Percentiles rank a stretch among this genome's conserved stretches.
phyloP scores from a whole-genome alignment of 768 basidiomycete species.

The Kwoniella heveanensis region DNA sequence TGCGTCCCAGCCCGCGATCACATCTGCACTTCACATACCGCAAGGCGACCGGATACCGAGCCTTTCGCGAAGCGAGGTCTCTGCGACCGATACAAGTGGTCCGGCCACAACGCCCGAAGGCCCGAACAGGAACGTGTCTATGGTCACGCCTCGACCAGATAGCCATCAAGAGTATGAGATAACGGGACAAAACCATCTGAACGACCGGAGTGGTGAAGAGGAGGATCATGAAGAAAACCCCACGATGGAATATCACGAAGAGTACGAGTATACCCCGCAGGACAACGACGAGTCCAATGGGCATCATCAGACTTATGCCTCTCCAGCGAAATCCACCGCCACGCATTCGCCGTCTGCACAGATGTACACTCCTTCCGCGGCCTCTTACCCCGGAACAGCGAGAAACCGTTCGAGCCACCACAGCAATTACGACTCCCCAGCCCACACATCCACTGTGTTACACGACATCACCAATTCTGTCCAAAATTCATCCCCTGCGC shows the following conservation, averaged over 20 bases:
- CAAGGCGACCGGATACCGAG: conserved; percentile 43
- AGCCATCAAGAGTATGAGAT: conserved; percentile 23
- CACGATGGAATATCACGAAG: conserved; percentile 29
- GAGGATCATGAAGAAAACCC: conserved; percentile 14
- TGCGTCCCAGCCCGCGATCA: background rate
- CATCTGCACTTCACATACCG: conserved; percentile 20
- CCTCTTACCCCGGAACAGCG: conserved; percentile 24
- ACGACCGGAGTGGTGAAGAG: background rate
- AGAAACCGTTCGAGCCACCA: conserved; percentile 12
- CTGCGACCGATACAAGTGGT: conserved; percentile 33
- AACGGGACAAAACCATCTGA: conserved; percentile 15
- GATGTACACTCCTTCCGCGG: conserved; percentile 7
- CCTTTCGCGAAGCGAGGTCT: conserved; percentile 41
- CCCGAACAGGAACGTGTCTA: conserved; percentile 24
- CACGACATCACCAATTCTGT: conserved; percentile 34
- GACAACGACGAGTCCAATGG: background rate
- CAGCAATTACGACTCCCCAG: background rate
- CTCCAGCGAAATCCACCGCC: conserved; percentile 22
- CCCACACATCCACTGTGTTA: conserved; percentile 21
- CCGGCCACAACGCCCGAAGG: conserved; percentile 47
- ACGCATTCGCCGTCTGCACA: conserved; percentile 4
- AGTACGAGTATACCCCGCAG: conserved; percentile 23
- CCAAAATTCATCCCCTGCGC: conserved; percentile 28
- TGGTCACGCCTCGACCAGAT: conserved; percentile 22
- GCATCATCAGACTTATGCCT: conserved; percentile 5